Conservation (phyloP, 495 filamentous ascomycete genomes). For the Opeltia flavorubescens region DNA sequence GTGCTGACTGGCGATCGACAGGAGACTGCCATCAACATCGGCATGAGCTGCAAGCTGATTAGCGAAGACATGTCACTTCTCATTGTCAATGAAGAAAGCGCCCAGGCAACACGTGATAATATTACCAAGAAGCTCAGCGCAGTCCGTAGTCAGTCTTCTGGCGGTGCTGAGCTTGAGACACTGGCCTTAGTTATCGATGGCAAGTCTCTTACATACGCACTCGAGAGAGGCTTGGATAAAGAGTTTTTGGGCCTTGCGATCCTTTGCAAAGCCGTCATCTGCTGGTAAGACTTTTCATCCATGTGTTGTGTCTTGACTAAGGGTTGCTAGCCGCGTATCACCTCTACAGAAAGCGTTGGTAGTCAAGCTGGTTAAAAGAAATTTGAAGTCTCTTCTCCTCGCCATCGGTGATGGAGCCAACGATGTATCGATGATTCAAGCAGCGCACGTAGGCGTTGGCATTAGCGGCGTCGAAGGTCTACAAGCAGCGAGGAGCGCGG, state of each 20-base stretch:
- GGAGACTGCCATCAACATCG: constrained; percentile 99
- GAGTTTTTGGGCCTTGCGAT: constrained; percentile 85
- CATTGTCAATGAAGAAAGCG: constrained; percentile 83
- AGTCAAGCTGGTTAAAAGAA: constrained; percentile 96
- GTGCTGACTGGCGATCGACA: constrained; percentile 96
- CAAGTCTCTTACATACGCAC: constrained; percentile 81
- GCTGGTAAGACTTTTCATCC: constrained; percentile 45
- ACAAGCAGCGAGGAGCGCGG: constrained; percentile 92
- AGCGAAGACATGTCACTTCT: constrained; percentile 98
- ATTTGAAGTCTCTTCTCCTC: constrained; percentile 79
- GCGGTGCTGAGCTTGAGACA: constrained; percentile 65
- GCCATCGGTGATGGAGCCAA: constrained; percentile 98
- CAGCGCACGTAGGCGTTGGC: constrained; percentile 94
- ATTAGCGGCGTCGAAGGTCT: constrained; percentile 97
- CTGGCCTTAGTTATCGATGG: constrained; percentile 96
- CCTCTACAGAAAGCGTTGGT: constrained; percentile 98
- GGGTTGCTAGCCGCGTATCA: constrained; percentile 60
- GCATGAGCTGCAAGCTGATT: constrained; percentile 98
- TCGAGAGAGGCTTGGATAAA: constrained; percentile 91
- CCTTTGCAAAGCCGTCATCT: constrained; percentile 95
- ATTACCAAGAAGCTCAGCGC: constrained; percentile 86
- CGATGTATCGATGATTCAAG: constrained; percentile 99
- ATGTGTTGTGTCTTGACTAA: background rate
- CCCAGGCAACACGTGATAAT: constrained; percentile 65
- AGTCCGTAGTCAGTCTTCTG: constrained; percentile 58